These are phyloP conservation scores for Quercus tomentella DNA, from an alignment of 331 rosid genomes.

Conservation along the genomic window DNA sequence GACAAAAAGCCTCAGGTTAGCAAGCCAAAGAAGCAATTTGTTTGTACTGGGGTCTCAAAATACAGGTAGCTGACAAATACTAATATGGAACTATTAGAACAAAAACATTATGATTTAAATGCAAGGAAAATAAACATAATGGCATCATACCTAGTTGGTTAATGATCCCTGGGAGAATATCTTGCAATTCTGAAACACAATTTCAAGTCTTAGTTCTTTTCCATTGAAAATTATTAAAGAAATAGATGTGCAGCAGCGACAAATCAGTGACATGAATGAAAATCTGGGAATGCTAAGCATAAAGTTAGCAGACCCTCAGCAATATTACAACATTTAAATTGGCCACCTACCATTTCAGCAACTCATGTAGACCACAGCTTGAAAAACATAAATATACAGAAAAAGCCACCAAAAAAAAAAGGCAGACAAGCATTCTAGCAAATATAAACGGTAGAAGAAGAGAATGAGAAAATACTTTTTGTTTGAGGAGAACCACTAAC, in stretches of 20 bases:
- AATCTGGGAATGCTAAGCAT: background rate
- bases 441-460: background rate
- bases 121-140: background rate
- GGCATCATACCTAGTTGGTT: constrained; percentile 72
- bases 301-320: background rate
- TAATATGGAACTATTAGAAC: background rate
- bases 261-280: background rate
- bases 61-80: background rate
- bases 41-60: background rate
- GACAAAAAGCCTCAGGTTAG: too few relatives aligned
- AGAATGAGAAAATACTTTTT: constrained; percentile 46
- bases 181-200: constrained; percentile 75
- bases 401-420: background rate
- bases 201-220: background rate
- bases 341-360: background rate
- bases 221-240: background rate
- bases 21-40: too few relatives aligned
- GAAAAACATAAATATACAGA: background rate
- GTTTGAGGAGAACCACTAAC: constrained; percentile 95
- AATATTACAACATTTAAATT: background rate
- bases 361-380: background rate
- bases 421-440: background rate
- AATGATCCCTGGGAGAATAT: constrained; percentile 84
- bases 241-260: background rate
- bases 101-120: background rate